These are phyloP conservation scores for Phytophthora megakarya DNA, from an alignment of 352 stramenopile genomes.

Conservation along the genomic window DNA sequence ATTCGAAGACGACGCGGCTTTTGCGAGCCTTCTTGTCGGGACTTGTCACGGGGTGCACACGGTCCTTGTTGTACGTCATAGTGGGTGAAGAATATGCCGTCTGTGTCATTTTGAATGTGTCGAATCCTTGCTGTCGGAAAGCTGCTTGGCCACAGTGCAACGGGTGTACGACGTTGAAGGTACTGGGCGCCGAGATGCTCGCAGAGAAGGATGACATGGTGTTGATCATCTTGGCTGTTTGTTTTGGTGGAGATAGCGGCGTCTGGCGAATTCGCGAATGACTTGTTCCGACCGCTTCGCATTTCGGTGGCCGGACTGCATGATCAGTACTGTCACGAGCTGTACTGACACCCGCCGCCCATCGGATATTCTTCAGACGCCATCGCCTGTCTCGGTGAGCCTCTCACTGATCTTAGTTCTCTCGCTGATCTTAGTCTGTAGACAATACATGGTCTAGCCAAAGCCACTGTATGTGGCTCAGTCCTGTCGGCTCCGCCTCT, in stretches of 20 bases:
- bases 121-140: slow-evolving; percentile 6
- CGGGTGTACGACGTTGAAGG: slow-evolving; percentile 26
- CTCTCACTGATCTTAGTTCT: slow-evolving; percentile 36
- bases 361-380: slow-evolving; percentile 22
- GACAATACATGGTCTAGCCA: slow-evolving; percentile 11
- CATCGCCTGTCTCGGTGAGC: slow-evolving; percentile 39
- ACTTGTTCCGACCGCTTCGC: slow-evolving; percentile 18
- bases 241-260: background rate
- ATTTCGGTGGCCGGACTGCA: slow-evolving; percentile 13
- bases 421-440: slow-evolving; percentile 35
- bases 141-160: slow-evolving; percentile 14
- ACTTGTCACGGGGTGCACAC: slow-evolving; percentile 13
- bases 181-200: slow-evolving; percentile 13
- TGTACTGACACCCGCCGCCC: slow-evolving; percentile 23
- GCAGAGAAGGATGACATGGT: slow-evolving; percentile 26
- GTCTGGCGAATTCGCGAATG: slow-evolving; percentile 33
- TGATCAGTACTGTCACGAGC: slow-evolving; percentile 15
- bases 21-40: slow-evolving; percentile 44
- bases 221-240: slow-evolving; percentile 18
- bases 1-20: slow-evolving; percentile 61
- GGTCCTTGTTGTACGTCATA: slow-evolving; percentile 12
- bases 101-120: slow-evolving; percentile 2
- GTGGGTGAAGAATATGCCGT: slow-evolving; percentile 19
- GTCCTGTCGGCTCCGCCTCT: background rate
- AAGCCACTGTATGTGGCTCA: slow-evolving; percentile 2